A percentile compares a stretch with the other conserved stretches of the same genome.
These are phyloP conservation scores for Wickerhamomyces hampshirensis DNA, from an alignment of 805 yeast genomes.

Conservation along the genomic window DNA sequence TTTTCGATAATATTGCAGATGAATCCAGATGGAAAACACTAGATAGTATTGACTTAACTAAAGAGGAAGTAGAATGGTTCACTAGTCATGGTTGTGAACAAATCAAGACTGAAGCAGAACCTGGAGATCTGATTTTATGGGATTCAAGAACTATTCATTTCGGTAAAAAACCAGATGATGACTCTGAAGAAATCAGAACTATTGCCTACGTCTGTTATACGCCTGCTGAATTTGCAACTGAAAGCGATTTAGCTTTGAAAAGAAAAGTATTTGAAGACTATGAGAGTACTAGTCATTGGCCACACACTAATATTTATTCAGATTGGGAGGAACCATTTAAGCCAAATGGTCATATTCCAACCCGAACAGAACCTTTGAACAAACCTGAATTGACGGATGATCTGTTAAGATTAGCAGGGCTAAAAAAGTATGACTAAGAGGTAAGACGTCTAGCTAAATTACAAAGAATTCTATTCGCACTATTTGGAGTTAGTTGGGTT, in stretches of 20 bases:
- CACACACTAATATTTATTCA: slow-evolving; percentile 25
- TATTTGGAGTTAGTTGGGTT: too few species aligned
- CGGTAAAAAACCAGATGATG: slow-evolving; percentile 26
- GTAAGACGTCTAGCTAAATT: too few species aligned
- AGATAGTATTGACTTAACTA: slow-evolving; percentile 19
- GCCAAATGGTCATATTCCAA: too few species aligned
- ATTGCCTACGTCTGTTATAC: slow-evolving; percentile 27
- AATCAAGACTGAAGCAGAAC: slow-evolving; percentile 26
- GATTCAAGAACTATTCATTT: slow-evolving; percentile 30
- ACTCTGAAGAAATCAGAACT: slow-evolving; percentile 25
- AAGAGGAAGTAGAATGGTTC: slow-evolving; percentile 26
- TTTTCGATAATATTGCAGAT: slow-evolving; percentile 20
- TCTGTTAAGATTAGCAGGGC: too few species aligned
- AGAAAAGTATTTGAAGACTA: slow-evolving; percentile 22
- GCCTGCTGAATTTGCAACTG: slow-evolving; percentile 30
- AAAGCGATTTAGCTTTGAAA: slow-evolving; percentile 20
- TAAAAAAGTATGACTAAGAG: too few species aligned
- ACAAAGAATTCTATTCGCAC: too few species aligned
- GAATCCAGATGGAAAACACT: slow-evolving; percentile 19
- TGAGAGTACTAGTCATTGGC: slow-evolving; percentile 30
- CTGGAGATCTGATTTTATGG: slow-evolving; percentile 33
- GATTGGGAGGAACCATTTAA: too few species aligned
- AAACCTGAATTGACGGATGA: too few species aligned
- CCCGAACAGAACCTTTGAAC: too few species aligned
- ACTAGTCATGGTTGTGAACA: slow-evolving; percentile 24